Base-by-base conservation (phyloP, 805 yeast genomes). In the Pichia cephalocereana region DNA sequence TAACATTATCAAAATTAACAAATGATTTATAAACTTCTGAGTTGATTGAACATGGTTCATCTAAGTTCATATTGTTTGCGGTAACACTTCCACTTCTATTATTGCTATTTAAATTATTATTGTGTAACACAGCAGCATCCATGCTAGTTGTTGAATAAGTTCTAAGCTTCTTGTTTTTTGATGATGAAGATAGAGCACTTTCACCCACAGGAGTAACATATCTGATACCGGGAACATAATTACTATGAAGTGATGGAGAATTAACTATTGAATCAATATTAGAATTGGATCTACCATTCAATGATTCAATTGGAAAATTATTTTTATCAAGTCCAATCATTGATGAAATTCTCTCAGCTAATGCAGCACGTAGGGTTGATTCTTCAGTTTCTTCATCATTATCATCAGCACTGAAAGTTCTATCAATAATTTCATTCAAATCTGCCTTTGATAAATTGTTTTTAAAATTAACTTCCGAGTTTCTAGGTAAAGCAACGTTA, bases 361-460 rank as follows among this genome's bases (percentile, higher is more conserved):
- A 63, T 0, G 91, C 86, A 19, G 73, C 68, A 46, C 84, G 68
- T 27, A 83, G 63, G 0, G 84, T 72, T 0, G 78, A 70, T 43
- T 84, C 91, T 55, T 85, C 89, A 0, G 84, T 78, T 54, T 83
- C 91, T 50, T 83, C 87, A 32, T 78, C 82, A 31, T 74, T 77
- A 4, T 78, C 82, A 31, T 74, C 78, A 4, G 52, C 57, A 6
- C 82, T 72, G 53, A 80, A 77, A 12, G 69, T 60, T 47, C 69
- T 56, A 19, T 62, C 66, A 15, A 64, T 59, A 4, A 69, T 47
- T 15, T 63, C 66, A 17, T 58, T 56, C 30, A 53, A 45, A 18
- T 57, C 61, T 8, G 49, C 2, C 7, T 46, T 37, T 3, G 55
- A 44, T 10, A 43, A 15, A 15, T 39, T 23, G 2, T 26, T 15